These are phyloP conservation scores for Dissoconium aciculare DNA, from an alignment of 2,329 filamentous ascomycete genomes.

Conservation along the genomic window DNA sequence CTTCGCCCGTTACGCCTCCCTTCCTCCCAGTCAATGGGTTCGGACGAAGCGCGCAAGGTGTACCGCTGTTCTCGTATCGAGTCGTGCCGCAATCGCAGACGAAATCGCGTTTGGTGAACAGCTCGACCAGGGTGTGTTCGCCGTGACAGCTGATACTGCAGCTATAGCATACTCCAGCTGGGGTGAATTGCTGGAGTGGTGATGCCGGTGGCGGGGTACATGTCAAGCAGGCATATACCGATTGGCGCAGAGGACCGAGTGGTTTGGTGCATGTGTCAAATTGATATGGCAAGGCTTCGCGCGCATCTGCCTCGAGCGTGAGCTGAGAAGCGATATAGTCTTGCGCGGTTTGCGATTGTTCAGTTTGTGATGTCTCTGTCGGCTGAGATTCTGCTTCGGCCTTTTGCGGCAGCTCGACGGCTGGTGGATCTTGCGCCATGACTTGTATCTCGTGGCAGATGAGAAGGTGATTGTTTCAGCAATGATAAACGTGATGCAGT, in stretches of 20 bases:
- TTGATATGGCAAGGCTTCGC: conserved; percentile 87
- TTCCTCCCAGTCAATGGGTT: conserved; percentile 60
- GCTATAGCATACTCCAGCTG: conserved; percentile 85
- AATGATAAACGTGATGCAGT: too few relatives aligned
- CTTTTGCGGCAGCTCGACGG: too few relatives aligned
- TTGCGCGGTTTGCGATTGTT: conserved; percentile 40
- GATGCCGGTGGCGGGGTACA: conserved; percentile 68
- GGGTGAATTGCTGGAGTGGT: conserved; percentile 46
- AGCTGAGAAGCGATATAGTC: conserved; percentile 78
- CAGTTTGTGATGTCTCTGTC: too few relatives aligned
- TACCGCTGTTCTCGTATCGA: conserved; percentile 48
- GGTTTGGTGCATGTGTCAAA: conserved; percentile 85
- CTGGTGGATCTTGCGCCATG: too few relatives aligned
- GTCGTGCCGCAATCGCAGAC: conserved; percentile 92
- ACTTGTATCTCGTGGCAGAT: too few relatives aligned
- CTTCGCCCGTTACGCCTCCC: conserved; percentile 62
- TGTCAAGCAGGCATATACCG: conserved; percentile 80
- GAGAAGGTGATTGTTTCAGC: too few relatives aligned
- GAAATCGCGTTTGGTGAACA: conserved; percentile 91
- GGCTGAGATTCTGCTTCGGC: too few relatives aligned
- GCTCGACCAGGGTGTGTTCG: conserved; percentile 84
- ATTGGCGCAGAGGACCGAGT: conserved; percentile 78
- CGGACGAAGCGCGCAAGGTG: conserved; percentile 60
- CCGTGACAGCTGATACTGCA: conserved; percentile 96
- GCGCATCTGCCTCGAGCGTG: conserved; percentile 82